Evolutionary conservation across 2,329 filamentous ascomycete genomes (phyloP), one percentile per base, ranked within the genome.

Genomic region (Paracorniculantispora psalliotae): DNA sequence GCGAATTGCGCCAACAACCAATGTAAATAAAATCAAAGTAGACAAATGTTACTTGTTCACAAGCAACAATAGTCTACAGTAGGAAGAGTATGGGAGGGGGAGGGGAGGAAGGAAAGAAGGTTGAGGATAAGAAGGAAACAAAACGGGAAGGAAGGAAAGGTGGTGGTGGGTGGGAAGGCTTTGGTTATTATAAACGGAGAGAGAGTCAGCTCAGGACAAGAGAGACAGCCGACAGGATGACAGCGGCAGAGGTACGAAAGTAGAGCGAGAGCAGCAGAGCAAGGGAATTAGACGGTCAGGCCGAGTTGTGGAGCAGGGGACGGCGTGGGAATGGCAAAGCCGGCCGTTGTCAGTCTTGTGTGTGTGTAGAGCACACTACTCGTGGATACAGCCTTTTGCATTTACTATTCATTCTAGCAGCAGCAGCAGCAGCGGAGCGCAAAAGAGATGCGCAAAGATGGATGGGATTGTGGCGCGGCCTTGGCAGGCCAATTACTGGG

Each of bases 271-370:
- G 48, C 37, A 17, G 35, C 50, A 33, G 13, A 54, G 51, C 41
- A n/a, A 4, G 51, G 33, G 33, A 37, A 37, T 21, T 47, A 47
- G 43, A 57, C 54, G 54, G 54, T 50, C 54, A 57, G 6, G 54
- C 54, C 54, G 46, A 43, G 44, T 3, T 49, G 54, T 57, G 54
- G 54, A 50, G 54, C 33, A 33, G 30, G 19, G 30, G 25, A 44
- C 54, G 54, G 54, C 54, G 33, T 50, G 35, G 54, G 21, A 43
- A 50, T 23, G 35, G 52, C 23, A 57, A 57, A 57, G 54, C 54
- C 46, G 54, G 54, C 54, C 54, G 54, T 57, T 55, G 35, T 25
- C 7, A 13, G 33, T 37, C 10, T 41, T 19, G 2, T 17, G 13
- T 30, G 25, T 48, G 25, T 5, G 6, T 17, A 33, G n/a, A 26